Evolutionary conservation across 2,329 filamentous ascomycete species (phyloP), one percentile per base, ranked within the genome.

Genomic region (Cercospora zeae-maydis): DNA sequence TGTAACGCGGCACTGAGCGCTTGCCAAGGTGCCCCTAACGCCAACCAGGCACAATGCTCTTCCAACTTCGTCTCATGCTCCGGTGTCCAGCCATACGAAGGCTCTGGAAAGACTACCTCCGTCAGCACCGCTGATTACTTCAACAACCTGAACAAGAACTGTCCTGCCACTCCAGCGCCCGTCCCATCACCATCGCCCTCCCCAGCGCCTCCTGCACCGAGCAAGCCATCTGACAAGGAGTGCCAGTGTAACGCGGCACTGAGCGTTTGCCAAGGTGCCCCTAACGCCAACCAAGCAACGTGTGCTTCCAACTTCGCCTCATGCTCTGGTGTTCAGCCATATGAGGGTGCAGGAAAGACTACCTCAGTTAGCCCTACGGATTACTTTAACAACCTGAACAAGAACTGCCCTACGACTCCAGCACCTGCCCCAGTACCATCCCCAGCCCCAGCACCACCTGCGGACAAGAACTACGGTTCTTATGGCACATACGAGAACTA

Each of bases 401-500:
- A 6, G 39, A 21, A 45, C 39, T 45, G 39, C 39, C 39, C 39
- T 2, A 10, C 11, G 39, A 4, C 14, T 8, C 14, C 39, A 7
- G 19, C 39, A 5, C 39, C 39, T 3, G 10, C 39, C 13, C 39
- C 39, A 45, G n/a, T 13, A 16, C 19, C 52, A 27, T 9, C 51
- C 5, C 4, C 27, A 4, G 4, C n/a, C n/a, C 52, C 52, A 39
- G 51, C 27, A 34, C 37, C 24, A 27, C 24, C 58, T 7, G 47
- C 47, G 11, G 49, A 53, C 49, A 54, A 36, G 16, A 21, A 24
- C n/a, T 64, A 64, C 33, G 59, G 53, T 24, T 59, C 42, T 13
- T 64, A 64, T 39, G 55, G 39, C n/a, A 34, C 49, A 14, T 58
- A 47, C 42, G 39, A 42, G 14, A 58, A 58, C 10, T 58, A 58